These are phyloP conservation scores for Wickerhamomyces queroliae DNA, from an alignment of 805 yeast species.

Conservation along the genomic window DNA sequence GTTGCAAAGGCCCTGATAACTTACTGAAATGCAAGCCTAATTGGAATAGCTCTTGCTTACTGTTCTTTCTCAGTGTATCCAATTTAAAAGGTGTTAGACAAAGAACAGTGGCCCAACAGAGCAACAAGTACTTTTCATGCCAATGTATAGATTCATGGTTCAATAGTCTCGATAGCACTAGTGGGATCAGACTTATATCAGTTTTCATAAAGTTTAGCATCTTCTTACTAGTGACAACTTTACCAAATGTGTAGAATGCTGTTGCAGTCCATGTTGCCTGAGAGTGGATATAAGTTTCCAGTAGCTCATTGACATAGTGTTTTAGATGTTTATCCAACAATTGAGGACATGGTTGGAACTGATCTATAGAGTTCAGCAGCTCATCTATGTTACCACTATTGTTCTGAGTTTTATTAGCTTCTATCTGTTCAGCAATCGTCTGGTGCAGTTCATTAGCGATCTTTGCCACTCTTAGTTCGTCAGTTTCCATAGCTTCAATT, in stretches of 20 bases:
- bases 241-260: slow-evolving; percentile 54
- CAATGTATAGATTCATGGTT: slow-evolving; percentile 23
- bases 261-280: slow-evolving; percentile 6
- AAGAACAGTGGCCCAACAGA: slow-evolving; percentile 70
- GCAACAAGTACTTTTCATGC: slow-evolving; percentile 42
- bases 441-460: slow-evolving; percentile 19
- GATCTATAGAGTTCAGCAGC: slow-evolving; percentile 29
- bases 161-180: slow-evolving; percentile 24
- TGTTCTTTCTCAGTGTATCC: slow-evolving; percentile 26
- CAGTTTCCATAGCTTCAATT: slow-evolving; percentile 22
- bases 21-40: slow-evolving; percentile 29
- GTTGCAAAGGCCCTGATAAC: slow-evolving; percentile 37
- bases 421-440: slow-evolving; percentile 11
- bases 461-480: slow-evolving; percentile 25
- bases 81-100: slow-evolving; percentile 73
- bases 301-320: slow-evolving; percentile 25
- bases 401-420: not conserved
- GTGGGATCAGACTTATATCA: slow-evolving; percentile 45
- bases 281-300: slow-evolving; percentile 20
- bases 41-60: slow-evolving; percentile 28
- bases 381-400: not conserved
- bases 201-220: slow-evolving; percentile 55
- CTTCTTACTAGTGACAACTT: slow-evolving; percentile 60
- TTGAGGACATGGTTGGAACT: slow-evolving; percentile 50
- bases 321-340: slow-evolving; percentile 39